Conservation (phyloP, 1,284 basidiomycete species). For the Phylloboletellus chloephorus region DNA sequence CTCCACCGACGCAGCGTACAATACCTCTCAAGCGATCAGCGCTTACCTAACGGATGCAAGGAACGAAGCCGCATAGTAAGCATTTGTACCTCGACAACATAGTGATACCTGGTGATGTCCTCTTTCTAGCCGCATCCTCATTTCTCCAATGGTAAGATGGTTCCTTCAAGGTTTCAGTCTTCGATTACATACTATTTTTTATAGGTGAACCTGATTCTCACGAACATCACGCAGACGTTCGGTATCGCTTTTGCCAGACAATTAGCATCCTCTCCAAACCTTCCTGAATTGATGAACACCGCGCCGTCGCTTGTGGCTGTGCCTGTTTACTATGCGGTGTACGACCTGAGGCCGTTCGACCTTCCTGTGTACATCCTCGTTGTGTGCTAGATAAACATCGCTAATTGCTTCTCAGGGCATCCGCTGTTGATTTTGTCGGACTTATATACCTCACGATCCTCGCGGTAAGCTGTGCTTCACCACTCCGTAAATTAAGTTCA, state of each 20-base stretch:
- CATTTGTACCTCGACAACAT: background rate
- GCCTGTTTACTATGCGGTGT: slow-evolving; percentile 46
- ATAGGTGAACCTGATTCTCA: slow-evolving; percentile 20
- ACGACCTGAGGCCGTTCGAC: slow-evolving; percentile 64
- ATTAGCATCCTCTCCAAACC: slow-evolving; percentile 31
- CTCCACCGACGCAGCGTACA: slow-evolving; percentile 29
- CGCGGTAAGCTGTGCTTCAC: slow-evolving; percentile 35
- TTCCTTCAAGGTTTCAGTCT: background rate
- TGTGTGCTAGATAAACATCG: background rate
- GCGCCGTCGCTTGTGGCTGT: slow-evolving; percentile 56
- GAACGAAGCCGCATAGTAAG: slow-evolving; percentile 48
- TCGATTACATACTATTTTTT: background rate
- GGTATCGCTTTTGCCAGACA: slow-evolving; percentile 35
- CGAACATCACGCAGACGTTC: slow-evolving; percentile 29
- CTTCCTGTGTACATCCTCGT: slow-evolving; percentile 46
- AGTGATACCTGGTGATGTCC: slow-evolving; percentile 5
- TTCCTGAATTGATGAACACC: slow-evolving; percentile 37
- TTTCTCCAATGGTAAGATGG: slow-evolving; percentile 21
- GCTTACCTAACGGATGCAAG: slow-evolving; percentile 33
- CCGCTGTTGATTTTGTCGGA: slow-evolving; percentile 70
- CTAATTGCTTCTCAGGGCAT: slow-evolving; percentile 43
- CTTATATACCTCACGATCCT: slow-evolving; percentile 71
- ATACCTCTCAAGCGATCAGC: slow-evolving; percentile 35
- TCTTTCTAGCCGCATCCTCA: slow-evolving; percentile 20
- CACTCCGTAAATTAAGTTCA: slow-evolving; percentile 26